A percentile compares a stretch with the other conserved stretches of the same genome.
phyloP scores from a whole-genome alignment of 441 rosid genomes.

The Bruguiera hainesii region DNA sequence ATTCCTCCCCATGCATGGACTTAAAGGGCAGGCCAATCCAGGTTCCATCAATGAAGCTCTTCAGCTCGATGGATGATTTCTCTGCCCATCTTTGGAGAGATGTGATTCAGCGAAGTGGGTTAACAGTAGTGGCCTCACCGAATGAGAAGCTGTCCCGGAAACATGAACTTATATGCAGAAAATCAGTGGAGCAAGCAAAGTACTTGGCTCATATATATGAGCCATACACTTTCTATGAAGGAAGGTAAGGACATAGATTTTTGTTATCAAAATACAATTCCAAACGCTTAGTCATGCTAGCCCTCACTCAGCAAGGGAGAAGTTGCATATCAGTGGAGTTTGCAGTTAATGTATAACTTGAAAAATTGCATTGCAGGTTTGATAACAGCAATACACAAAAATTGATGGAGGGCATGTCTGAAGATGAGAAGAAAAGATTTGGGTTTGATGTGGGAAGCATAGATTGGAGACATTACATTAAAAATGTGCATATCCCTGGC shows the following conservation, averaged over 20 bases:
- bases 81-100: constrained; percentile 54
- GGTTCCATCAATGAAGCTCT: constrained; percentile 75
- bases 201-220: constrained; percentile 71
- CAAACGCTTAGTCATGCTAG: neutral
- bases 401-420: constrained; percentile 76
- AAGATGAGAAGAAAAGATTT: constrained; percentile 61
- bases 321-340: no score
- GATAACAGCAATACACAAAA: constrained; percentile 75
- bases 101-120: constrained; percentile 36
- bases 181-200: constrained; percentile 81
- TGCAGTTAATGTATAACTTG: neutral
- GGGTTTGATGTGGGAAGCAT: constrained; percentile 70
- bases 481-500: constrained; percentile 79
- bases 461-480: constrained; percentile 81
- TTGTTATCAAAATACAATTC: neutral
- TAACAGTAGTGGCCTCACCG: constrained; percentile 30
- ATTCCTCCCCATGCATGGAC: constrained; percentile 60
- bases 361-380: constrained; percentile 42
- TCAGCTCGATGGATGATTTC: constrained; percentile 71
- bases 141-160: constrained; percentile 56
- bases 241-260: constrained; percentile 44
- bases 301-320: no score
- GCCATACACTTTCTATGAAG: constrained; percentile 87
- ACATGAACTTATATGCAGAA: constrained; percentile 59
- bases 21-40: constrained; percentile 68